Base-by-base conservation (phyloP, 2,329 filamentous ascomycete species). In the Pleomassaria siparia region DNA sequence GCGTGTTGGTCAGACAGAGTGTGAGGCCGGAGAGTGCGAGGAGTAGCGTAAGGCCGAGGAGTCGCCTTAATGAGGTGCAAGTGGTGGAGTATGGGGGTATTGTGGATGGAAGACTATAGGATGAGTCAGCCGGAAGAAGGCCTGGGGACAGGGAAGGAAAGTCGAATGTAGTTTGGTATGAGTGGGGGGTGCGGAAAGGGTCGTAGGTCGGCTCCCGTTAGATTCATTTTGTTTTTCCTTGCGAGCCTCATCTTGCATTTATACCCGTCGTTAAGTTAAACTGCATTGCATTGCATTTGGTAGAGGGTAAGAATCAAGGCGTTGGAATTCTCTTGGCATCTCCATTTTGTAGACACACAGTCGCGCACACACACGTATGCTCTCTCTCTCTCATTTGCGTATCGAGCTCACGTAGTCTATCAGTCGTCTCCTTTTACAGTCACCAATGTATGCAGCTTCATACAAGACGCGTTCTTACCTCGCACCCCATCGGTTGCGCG, bases 31-130 rank as follows among this genome's bases (percentile, higher is more conserved):
- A 58, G 8, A 69, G 46, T 26, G 49, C 50, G 28, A 54, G 56
- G 40, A 66, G 61, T 44, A 67, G 64, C 48, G 40, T 61, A 8
- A 52, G 64, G 26, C 43, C 59, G 18, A 56, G 53, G 40, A 67
- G 63, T 42, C 56, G 64, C 54, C 44, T 67, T 35, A 57, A 64
- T 47, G 62, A 64, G 46, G 49, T 67, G 44, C 54, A 63, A 46
- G 18, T 59, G 48, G 60, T 56, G 3, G 60, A 66, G 43, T 64
- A 67, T 49, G 60, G 51, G 4, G 54, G 55, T 51, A 50, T 60
- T 18, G 18, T 37, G 8, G 59, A 61, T 58, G 55, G 55, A 21
- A 15, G 51, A 13, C 29, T 56, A 12, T 56, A 43, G 20, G 22
- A 16, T 4, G 24, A 40, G 8, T n/a, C n/a, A n/a, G n/a, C n/a